Conservation (phyloP, 352 stramenopile species). For the Globisporangium nodosum region DNA sequence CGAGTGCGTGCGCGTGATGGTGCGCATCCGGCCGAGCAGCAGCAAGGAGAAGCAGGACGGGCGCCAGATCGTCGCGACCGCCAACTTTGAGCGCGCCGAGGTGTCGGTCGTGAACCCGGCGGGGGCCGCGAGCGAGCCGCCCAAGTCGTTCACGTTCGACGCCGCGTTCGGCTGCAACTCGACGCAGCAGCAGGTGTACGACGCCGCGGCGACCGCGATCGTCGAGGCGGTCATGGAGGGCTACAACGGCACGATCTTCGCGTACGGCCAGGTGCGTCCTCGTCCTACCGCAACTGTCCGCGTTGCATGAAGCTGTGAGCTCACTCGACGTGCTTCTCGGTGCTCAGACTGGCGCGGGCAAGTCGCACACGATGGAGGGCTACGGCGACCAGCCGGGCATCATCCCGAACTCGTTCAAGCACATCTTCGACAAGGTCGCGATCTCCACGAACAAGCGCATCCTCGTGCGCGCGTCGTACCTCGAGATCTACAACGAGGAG, state of each 20-base stretch:
- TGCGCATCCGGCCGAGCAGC: conserved; percentile 94
- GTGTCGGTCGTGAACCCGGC: conserved; percentile 88
- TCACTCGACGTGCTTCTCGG: not conserved
- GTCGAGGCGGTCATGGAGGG: conserved; percentile 88
- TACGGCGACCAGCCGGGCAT: conserved; percentile 78
- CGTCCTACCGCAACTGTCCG: too few relatives aligned
- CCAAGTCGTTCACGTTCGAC: conserved; percentile 97
- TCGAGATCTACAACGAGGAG: conserved; percentile 99
- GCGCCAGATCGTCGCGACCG: conserved; percentile 70
- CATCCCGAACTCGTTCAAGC: conserved; percentile 88
- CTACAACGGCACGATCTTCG: conserved; percentile 87
- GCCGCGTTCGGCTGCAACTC: conserved; percentile 92
- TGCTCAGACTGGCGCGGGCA: conserved; percentile 77
- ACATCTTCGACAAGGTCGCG: conserved; percentile 87
- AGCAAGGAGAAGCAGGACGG: conserved; percentile 93
- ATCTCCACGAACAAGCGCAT: conserved; percentile 93
- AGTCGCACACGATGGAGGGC: conserved; percentile 87
- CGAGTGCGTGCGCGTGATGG: conserved; percentile 95
- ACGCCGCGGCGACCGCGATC: conserved; percentile 85
- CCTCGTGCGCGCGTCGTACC: conserved; percentile 93
- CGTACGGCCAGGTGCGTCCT: conserved; percentile 84
- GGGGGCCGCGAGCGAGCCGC: conserved; percentile 54
- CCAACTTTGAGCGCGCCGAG: conserved; percentile 87
- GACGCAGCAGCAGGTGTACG: conserved; percentile 93
- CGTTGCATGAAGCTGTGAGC: not conserved